Base-by-base conservation (phyloP, 2,329 filamentous ascomycete species). In the Pestalotiopsis sp. region DNA sequence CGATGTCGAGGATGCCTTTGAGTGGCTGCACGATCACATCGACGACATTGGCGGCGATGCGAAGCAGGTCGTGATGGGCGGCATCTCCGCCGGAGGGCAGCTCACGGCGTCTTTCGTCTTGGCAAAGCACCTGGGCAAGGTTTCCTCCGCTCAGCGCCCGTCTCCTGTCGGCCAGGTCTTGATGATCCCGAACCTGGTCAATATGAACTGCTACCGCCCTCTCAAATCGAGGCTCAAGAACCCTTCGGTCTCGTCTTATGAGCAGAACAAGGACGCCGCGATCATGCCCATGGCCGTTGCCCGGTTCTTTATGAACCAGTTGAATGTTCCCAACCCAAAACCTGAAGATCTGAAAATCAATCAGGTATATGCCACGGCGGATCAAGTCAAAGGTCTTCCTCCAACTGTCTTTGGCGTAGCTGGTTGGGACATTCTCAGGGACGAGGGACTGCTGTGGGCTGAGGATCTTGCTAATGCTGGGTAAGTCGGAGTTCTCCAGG, bases 1-100 rank as follows among this genome's bases (percentile, higher is more conserved):
- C 58, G 88, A 91, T 61, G 75, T 80, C 0, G 83, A 87, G 68
- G 88, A 90, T 60, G 82, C 84, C 0, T 85, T 88, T 39, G 77
- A 82, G 20, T 91, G 88, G 88, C 74, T 87, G 0, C 83, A 88
- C 64, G 76, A 77, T 14, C 77, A 86, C 68, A 80, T 83, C 0
- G 71, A 74, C 0, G 68, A 74, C 0, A 70, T 86, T 4, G 79
- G 79, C 14, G 81, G 81, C 9, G 80, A 86, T 41, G 67, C 77
- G 0, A 68, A 72, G 0, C 76, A 78, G 5, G 76, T 87, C 0
- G 72, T 87, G 0, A 72, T 87, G 0, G 85, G 85, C 0, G 85
- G 85, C 0, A 81, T 85, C 6, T 87, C 85, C 0, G 84, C 85
- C 0, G 85, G 85, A 0, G 82, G 78, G 0, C 80, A 80, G 71